Evolutionary conservation across 2,329 filamentous ascomycete genomes (phyloP).

Genomic region (Colletotrichum kahawae): DNA sequence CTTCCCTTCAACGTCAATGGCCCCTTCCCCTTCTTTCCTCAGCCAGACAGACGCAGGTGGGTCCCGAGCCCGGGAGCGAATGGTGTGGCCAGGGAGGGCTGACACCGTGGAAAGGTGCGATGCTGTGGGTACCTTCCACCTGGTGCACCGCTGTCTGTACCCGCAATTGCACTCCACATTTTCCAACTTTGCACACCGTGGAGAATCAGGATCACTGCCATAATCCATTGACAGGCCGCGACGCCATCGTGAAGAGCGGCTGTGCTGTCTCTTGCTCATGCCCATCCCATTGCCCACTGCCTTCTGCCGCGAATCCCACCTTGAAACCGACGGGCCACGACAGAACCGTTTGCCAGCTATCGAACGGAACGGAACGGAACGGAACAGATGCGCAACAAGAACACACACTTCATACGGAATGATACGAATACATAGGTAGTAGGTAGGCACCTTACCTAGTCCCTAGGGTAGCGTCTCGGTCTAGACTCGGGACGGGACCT

Average conservation of each 20-base stretch:
- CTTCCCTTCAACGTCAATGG: not conserved
- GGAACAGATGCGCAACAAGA: not conserved
- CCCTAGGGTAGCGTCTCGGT: not conserved
- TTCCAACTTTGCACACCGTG: not conserved
- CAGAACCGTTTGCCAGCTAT: not conserved
- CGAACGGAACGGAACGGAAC: not conserved
- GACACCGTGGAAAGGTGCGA: not conserved
- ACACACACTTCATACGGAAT: not conserved
- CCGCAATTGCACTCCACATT: conserved; percentile 2
- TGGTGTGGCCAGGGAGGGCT: not conserved
- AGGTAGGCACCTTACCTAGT: too few relatives aligned
- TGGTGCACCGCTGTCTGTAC: not conserved
- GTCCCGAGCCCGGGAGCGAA: not conserved
- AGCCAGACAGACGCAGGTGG: not conserved
- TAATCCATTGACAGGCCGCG: not conserved
- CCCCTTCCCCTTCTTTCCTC: not conserved
- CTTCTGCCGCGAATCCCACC: not conserved
- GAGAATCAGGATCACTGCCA: not conserved
- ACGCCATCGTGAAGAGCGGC: not conserved
- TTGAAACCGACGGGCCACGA: not conserved
- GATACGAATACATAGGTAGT: not conserved
- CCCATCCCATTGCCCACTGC: not conserved
- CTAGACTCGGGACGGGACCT: not conserved
- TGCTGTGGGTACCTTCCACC: not conserved
- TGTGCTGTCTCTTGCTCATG: not conserved